Conservation (phyloP, 768 basidiomycete genomes). For the Termitomyces titanicus region DNA sequence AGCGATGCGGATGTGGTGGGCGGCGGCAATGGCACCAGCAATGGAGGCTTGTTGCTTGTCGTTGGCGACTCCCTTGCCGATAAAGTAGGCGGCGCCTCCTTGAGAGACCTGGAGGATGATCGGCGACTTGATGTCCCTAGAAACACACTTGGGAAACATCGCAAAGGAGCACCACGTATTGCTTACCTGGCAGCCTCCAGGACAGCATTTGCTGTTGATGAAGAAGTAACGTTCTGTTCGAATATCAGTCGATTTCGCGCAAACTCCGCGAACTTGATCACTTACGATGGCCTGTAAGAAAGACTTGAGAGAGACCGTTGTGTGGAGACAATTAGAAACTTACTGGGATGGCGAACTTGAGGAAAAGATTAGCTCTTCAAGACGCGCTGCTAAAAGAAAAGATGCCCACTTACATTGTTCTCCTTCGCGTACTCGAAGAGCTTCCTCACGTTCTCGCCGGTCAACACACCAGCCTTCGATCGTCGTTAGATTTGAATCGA, state of each 20-base stretch:
- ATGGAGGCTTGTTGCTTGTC: conserved; percentile 95
- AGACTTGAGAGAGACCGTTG: conserved; percentile 2
- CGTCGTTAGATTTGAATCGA: conserved; percentile 3
- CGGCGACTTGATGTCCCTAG: conserved; percentile 90
- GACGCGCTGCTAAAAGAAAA: background rate
- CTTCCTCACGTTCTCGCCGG: conserved; percentile 92
- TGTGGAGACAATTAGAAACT: conserved; percentile 29
- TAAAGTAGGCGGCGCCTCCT: conserved; percentile 93
- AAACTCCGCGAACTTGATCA: conserved; percentile 18
- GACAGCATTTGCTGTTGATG: conserved; percentile 90
- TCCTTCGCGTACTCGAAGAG: conserved; percentile 92
- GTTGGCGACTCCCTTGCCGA: conserved; percentile 94
- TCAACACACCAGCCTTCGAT: conserved; percentile 85
- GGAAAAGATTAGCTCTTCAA: conserved; percentile 3
- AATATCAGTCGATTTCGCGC: conserved; percentile 8
- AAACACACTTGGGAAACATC: conserved; percentile 12
- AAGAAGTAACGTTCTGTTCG: conserved; percentile 89
- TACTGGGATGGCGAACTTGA: conserved; percentile 81
- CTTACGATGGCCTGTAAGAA: conserved; percentile 68
- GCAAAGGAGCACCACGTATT: conserved; percentile 2
- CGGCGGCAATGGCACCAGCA: conserved; percentile 88
- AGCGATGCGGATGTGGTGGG: conserved; percentile 85
- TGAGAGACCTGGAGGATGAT: conserved; percentile 98
- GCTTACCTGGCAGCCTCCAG: conserved; percentile 89
- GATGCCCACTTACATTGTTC: conserved; percentile 59